Evolutionary conservation across 2,329 filamentous ascomycete species (phyloP).

Genomic region (Arthroderma sp.): DNA sequence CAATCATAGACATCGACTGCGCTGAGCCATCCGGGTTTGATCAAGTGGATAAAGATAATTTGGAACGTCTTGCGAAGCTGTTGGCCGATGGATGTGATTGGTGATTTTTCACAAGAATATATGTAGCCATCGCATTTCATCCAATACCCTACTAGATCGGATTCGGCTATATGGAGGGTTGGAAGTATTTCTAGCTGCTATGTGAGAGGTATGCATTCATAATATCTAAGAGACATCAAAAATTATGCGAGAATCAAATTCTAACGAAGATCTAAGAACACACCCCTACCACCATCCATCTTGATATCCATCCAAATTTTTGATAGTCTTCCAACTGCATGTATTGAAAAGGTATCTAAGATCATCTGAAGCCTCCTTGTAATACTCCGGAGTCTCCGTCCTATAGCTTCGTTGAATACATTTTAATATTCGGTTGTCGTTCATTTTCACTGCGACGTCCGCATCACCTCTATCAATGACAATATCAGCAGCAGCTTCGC

Average conservation of each 20-base stretch:
- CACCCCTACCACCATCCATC: background rate
- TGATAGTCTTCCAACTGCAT: background rate
- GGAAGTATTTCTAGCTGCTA: background rate
- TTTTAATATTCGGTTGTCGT: constrained; percentile 1
- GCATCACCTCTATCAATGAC: background rate
- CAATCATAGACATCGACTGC: constrained; percentile 38
- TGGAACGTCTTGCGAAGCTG: constrained; percentile 30
- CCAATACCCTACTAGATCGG: no score
- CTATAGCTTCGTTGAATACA: background rate
- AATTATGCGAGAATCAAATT: no score
- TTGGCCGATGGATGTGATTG: constrained; percentile 32
- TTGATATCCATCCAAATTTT: background rate
- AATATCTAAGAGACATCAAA: no score
- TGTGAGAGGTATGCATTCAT: no score
- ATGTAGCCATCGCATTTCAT: no score
- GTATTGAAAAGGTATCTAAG: constrained; percentile 1
- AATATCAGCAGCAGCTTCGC: background rate
- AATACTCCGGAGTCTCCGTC: background rate
- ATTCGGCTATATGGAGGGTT: no score
- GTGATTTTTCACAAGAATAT: constrained; percentile 6
- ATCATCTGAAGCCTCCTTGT: background rate
- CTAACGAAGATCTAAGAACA: no score
- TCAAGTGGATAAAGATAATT: constrained; percentile 29
- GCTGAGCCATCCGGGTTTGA: constrained; percentile 31
- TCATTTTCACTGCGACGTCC: background rate